Evolutionary conservation across 2,329 filamentous ascomycete genomes (phyloP).

Genomic region (Gnomoniopsis smithogilvyi): DNA sequence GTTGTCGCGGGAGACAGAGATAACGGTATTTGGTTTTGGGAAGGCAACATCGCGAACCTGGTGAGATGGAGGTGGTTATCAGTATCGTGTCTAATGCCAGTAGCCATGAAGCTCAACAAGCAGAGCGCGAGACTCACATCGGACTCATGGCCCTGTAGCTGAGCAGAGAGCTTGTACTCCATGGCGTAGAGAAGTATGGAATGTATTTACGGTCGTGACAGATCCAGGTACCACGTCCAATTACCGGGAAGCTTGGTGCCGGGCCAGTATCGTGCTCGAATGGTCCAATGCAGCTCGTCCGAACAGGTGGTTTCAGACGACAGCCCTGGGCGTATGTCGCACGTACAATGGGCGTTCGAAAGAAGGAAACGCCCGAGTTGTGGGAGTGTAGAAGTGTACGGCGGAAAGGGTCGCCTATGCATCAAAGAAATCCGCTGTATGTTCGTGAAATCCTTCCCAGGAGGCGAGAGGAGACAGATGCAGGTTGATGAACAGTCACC

Average conservation of each 20-base stretch:
- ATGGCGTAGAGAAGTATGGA: constrained; percentile 3
- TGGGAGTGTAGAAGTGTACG: neutral
- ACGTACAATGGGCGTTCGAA: neutral
- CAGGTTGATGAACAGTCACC: neutral
- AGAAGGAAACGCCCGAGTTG: neutral
- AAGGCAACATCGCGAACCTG: constrained; percentile 87
- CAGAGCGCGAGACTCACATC: constrained; percentile 62
- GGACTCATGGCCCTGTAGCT: constrained; percentile 83
- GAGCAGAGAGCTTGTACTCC: constrained; percentile 90
- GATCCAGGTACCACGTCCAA: neutral
- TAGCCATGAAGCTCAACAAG: neutral
- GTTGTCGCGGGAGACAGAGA: constrained; percentile 89
- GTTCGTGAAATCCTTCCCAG: neutral
- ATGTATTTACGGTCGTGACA: neutral
- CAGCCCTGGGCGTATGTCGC: neutral
- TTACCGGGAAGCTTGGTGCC: neutral
- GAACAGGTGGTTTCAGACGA: neutral
- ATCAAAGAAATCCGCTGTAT: no score
- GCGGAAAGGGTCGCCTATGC: no score
- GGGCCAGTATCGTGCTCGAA: neutral
- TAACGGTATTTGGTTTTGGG: constrained; percentile 65
- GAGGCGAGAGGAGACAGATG: neutral
- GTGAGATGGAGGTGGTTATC: constrained; percentile 1
- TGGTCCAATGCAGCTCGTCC: neutral
- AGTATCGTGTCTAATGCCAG: constrained; percentile 17